Conservation (phyloP, 768 basidiomycete genomes). For the Amanita phalloides region DNA sequence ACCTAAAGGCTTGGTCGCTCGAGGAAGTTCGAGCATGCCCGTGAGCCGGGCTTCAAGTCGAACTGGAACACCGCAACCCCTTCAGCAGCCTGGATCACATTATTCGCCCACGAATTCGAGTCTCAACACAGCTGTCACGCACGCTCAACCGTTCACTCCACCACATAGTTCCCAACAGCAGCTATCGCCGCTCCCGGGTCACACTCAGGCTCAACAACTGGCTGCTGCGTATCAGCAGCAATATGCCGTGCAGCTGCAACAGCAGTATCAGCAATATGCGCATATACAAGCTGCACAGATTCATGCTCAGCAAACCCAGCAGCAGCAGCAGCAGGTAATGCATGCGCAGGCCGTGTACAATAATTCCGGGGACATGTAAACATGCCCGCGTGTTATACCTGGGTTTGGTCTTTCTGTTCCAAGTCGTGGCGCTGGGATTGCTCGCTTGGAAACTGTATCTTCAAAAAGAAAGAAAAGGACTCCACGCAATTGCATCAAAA, state of each 20-base stretch:
- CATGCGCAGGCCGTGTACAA: conserved; percentile 1
- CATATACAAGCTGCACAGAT: conserved; percentile 21
- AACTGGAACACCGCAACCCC: conserved; percentile 24
- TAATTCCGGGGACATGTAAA: not conserved
- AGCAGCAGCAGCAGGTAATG: conserved; percentile 6
- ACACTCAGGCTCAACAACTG: conserved; percentile 21
- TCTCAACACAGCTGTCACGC: conserved; percentile 4
- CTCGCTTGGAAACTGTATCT: conserved; percentile 1
- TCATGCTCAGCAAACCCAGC: conserved; percentile 11
- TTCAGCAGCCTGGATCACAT: conserved; percentile 5
- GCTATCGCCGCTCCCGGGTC: conserved; percentile 16
- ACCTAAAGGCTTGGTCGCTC: conserved; percentile 4
- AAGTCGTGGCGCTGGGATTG: not conserved
- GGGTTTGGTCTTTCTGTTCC: not conserved
- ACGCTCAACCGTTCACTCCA: conserved; percentile 7
- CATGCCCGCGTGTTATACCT: not conserved
- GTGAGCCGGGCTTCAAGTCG: conserved; percentile 25
- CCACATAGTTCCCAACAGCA: conserved; percentile 4
- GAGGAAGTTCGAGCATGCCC: conserved; percentile 23
- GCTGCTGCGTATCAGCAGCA: conserved; percentile 15
- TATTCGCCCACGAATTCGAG: not conserved
- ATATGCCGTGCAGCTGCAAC: conserved; percentile 7
- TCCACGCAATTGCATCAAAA: conserved; percentile 1
- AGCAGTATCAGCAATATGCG: conserved; percentile 23
- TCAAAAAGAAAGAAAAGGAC: not conserved